These are phyloP conservation scores for Ramaria sp. DNA, from an alignment of 768 basidiomycete species.

Conservation along the genomic window DNA sequence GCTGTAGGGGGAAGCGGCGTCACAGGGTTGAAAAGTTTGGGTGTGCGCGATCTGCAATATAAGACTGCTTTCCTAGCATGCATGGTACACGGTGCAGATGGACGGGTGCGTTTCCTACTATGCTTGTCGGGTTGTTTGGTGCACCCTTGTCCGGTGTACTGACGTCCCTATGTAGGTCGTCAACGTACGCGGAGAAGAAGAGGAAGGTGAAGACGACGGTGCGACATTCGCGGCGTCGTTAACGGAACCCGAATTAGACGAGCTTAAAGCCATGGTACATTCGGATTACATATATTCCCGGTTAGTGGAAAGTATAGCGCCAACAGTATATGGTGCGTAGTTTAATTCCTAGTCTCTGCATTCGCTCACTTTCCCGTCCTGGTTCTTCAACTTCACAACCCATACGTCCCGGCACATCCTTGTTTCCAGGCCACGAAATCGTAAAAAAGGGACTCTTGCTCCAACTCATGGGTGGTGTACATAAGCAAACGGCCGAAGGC, in stretches of 20 bases:
- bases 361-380: neutral
- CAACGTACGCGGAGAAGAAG: conserved; percentile 85
- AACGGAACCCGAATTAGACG: conserved; percentile 91
- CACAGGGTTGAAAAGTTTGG: conserved; percentile 86
- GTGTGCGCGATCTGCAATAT: conserved; percentile 92
- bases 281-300: conserved; percentile 91
- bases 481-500: conserved; percentile 92
- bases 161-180: conserved; percentile 32
- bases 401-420: neutral
- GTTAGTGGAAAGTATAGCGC: conserved; percentile 89
- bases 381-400: neutral
- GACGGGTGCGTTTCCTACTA: conserved; percentile 47
- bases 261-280: conserved; percentile 89
- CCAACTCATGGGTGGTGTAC: conserved; percentile 97
- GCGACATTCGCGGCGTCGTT: conserved; percentile 82
- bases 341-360: neutral
- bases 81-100: conserved; percentile 91
- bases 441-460: conserved; percentile 96
- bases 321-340: conserved; percentile 74
- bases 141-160: neutral
- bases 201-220: conserved; percentile 63
- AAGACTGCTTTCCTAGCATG: conserved; percentile 98
- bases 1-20: conserved; percentile 74
- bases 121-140: neutral
- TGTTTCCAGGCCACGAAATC: conserved; percentile 68